Conservation (phyloP, 176 grass and related monocot species). For the Tillandsia leiboldiana region DNA sequence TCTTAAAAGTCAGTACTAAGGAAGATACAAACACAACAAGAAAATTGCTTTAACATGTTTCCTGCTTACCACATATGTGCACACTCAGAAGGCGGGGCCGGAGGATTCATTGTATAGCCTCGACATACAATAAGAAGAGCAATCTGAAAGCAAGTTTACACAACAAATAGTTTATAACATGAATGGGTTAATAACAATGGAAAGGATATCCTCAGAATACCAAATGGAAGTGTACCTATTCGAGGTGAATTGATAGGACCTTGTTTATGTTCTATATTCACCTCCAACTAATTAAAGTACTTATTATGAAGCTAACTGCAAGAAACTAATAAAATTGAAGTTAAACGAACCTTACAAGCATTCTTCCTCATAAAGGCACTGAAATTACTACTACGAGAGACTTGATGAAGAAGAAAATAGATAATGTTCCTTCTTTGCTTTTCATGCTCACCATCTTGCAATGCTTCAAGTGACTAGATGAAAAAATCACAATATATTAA, state of each 20-base stretch:
- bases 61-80: slow-evolving; percentile 92
- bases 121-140: slow-evolving; percentile 91
- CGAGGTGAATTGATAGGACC: too few species aligned
- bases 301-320: not conserved
- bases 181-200: not conserved
- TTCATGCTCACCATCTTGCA: slow-evolving; percentile 96
- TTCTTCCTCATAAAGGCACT: slow-evolving; percentile 75
- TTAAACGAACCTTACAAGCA: slow-evolving; percentile 66
- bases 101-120: slow-evolving; percentile 90
- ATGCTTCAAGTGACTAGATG: slow-evolving; percentile 77
- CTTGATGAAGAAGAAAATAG: slow-evolving; percentile 99
- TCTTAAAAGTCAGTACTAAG: not conserved
- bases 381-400: slow-evolving; percentile 87
- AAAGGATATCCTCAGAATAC: too few species aligned
- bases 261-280: too few species aligned
- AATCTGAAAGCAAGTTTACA: slow-evolving; percentile 49
- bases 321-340: not conserved
- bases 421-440: slow-evolving; percentile 94
- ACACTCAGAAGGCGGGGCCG: slow-evolving; percentile 78
- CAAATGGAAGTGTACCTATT: too few species aligned
- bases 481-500: slow-evolving; percentile 26
- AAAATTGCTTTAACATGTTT: slow-evolving; percentile 5
- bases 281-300: not conserved
- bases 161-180: slow-evolving; percentile 18
- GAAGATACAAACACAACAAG: not conserved